Evolutionary conservation across 257 asterid genomes (phyloP).

Genomic region (Gentiana macrophylla): DNA sequence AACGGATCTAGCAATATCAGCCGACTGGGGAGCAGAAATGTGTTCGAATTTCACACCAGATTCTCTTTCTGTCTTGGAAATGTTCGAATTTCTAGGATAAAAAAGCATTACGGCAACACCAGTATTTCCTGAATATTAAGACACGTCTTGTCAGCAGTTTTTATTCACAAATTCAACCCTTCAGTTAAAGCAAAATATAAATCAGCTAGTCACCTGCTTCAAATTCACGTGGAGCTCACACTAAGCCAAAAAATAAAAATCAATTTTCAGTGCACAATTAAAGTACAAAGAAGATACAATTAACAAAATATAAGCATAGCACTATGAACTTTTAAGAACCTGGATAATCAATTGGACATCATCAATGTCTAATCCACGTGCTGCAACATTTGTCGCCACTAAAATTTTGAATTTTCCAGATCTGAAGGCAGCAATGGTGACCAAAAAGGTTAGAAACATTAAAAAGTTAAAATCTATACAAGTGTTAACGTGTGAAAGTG

Average conservation of each 20-base stretch:
- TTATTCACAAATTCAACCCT: constrained; percentile 8
- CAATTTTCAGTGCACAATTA: constrained; percentile 9
- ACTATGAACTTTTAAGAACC: constrained; percentile 22
- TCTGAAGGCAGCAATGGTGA: constrained; percentile 79
- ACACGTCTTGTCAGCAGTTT: constrained; percentile 1
- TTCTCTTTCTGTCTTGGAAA: constrained; percentile 84
- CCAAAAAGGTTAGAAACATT: no score
- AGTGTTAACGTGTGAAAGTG: no score
- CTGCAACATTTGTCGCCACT: constrained; percentile 97
- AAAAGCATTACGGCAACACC: constrained; percentile 96
- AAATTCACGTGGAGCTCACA: constrained; percentile 94
- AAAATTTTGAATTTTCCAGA: constrained; percentile 74
- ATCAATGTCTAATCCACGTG: constrained; percentile 93
- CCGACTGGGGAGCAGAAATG: constrained; percentile 82
- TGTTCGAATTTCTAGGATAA: constrained; percentile 78
- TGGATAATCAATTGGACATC: constrained; percentile 94
- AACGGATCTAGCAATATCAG: constrained; percentile 80
- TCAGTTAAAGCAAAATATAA: constrained; percentile 1
- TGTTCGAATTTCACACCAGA: constrained; percentile 92
- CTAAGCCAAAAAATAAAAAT: constrained; percentile 27
- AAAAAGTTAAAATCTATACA: no score
- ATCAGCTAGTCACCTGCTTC: constrained; percentile 69
- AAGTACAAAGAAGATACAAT: no score
- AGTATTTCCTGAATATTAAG: constrained; percentile 49
- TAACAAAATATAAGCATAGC: neutral